Percentiles rank a stretch among this genome's conserved stretches.
phyloP scores from a whole-genome alignment of 176 grass and related monocot genomes.

The Areca catechu region DNA sequence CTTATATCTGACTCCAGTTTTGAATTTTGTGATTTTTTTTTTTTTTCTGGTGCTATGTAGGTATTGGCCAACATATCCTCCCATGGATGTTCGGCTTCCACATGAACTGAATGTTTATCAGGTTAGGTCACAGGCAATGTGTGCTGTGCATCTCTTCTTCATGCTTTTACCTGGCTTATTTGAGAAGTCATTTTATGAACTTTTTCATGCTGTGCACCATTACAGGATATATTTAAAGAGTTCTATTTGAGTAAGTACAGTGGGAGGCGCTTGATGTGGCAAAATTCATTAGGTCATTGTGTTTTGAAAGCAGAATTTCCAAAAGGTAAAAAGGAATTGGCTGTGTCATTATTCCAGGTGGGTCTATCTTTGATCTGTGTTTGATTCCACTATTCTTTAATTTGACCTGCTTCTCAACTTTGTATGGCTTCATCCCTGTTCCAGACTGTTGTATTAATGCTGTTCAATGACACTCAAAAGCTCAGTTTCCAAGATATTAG shows the following conservation, averaged over 20 bases:
- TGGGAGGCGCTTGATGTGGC: slow-evolving; percentile 99
- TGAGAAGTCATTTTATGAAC: too few species aligned
- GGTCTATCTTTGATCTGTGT: slow-evolving; percentile 1
- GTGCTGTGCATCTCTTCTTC: too few species aligned
- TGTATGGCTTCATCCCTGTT: background rate
- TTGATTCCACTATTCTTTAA: slow-evolving; percentile 4
- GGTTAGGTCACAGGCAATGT: slow-evolving; percentile 30
- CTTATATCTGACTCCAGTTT: too few species aligned
- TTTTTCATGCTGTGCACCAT: slow-evolving; percentile 6
- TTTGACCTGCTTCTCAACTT: background rate
- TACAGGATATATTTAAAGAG: slow-evolving; percentile 98
- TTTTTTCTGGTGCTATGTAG: slow-evolving; percentile 38
- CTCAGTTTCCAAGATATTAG: slow-evolving; percentile 87
- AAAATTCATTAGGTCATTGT: slow-evolving; percentile 97
- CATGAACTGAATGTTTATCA: slow-evolving; percentile 98
- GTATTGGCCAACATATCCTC: slow-evolving; percentile 99
- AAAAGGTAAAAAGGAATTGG: slow-evolving; percentile 97
- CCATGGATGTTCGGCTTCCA: slow-evolving; percentile 93
- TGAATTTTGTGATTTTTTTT: background rate
- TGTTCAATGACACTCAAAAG: slow-evolving; percentile 94
- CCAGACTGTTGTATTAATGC: slow-evolving; percentile 90
- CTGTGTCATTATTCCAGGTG: slow-evolving; percentile 98
- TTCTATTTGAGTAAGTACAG: slow-evolving; percentile 99
- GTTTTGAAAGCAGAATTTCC: slow-evolving; percentile 95
- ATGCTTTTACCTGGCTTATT: too few species aligned